Evolutionary conservation across 768 basidiomycete genomes (phyloP).

Genomic region (Lactifluus rugatus): DNA sequence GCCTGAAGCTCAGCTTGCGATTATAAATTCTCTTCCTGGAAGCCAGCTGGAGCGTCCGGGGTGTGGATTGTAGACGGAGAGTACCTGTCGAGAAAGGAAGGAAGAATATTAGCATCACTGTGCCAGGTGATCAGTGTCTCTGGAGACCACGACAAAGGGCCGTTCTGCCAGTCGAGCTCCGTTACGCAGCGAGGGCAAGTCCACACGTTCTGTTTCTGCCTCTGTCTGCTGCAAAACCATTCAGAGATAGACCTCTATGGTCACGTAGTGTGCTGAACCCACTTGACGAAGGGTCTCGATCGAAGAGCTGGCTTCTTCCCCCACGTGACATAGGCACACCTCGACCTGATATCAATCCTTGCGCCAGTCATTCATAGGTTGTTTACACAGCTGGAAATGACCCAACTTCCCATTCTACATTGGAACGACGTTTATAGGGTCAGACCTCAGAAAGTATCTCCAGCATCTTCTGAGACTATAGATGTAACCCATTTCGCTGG

Average conservation of each 20-base stretch:
- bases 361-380: background rate
- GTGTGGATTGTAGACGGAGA: slow-evolving; percentile 4
- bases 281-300: too few species aligned
- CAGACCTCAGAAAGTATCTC: slow-evolving; percentile 55
- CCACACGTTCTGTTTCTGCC: too few species aligned
- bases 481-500: slow-evolving; percentile 82
- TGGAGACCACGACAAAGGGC: slow-evolving; percentile 63
- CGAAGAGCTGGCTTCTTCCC: too few species aligned
- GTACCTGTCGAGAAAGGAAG: slow-evolving; percentile 51
- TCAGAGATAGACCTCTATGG: too few species aligned
- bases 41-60: slow-evolving; percentile 23
- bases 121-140: slow-evolving; percentile 47
- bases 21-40: slow-evolving; percentile 81
- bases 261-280: too few species aligned
- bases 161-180: slow-evolving; percentile 42
- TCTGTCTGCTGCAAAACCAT: too few species aligned
- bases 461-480: slow-evolving; percentile 51
- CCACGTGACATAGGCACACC: too few species aligned
- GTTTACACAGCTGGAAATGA: slow-evolving; percentile 23
- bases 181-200: too few species aligned
- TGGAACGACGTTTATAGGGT: slow-evolving; percentile 85
- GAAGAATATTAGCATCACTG: slow-evolving; percentile 64
- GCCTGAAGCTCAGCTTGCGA: slow-evolving; percentile 83
- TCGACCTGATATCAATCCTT: too few species aligned
- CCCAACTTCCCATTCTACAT: slow-evolving; percentile 42